A percentile compares a stretch with the other conserved stretches of the same genome.
Conservation (phyloP, 1,284 basidiomycete species). For the Flammula alnicola region DNA sequence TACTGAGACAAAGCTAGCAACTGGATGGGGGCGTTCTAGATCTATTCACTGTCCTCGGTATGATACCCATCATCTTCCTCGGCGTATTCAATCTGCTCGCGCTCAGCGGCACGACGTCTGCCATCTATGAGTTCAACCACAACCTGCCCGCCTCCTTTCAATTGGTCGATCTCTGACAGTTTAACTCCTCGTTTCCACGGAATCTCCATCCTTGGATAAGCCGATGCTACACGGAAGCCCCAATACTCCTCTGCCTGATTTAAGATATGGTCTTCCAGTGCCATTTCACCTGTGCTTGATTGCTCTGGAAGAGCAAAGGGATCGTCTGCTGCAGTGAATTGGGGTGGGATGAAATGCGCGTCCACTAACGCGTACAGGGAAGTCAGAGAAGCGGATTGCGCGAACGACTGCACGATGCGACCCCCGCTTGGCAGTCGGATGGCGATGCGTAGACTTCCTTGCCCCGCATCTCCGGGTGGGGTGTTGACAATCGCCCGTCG, state of each 20-base stretch:
- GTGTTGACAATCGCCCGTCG: slow-evolving; percentile 43
- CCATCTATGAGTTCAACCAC: slow-evolving; percentile 63
- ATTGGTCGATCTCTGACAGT: slow-evolving; percentile 54
- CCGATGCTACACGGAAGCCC: slow-evolving; percentile 71
- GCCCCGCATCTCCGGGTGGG: slow-evolving; percentile 1
- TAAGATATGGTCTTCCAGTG: too few relatives aligned
- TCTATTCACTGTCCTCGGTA: slow-evolving; percentile 13
- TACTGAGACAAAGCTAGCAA: too few relatives aligned
- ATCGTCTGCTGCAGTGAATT: slow-evolving; percentile 43
- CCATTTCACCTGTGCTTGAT: slow-evolving; percentile 21
- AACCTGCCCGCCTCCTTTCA: slow-evolving; percentile 71
- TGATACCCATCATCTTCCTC: slow-evolving; percentile 11
- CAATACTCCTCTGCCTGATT: slow-evolving; percentile 58
- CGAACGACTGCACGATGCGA: slow-evolving; percentile 63
- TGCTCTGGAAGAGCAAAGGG: slow-evolving; percentile 45
- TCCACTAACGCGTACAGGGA: slow-evolving; percentile 76
- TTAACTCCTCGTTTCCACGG: slow-evolving; percentile 48
- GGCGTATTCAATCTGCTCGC: slow-evolving; percentile 30
- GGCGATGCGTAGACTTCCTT: slow-evolving; percentile 57
- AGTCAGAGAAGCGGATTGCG: slow-evolving; percentile 54
- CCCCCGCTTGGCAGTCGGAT: slow-evolving; percentile 71
- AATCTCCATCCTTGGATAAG: slow-evolving; percentile 75
- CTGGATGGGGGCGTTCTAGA: too few relatives aligned
- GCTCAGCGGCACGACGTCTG: slow-evolving; percentile 17
- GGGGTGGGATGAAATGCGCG: slow-evolving; percentile 33